These are phyloP conservation scores for Phyllosticta citrichinensis DNA, from an alignment of 2,329 filamentous ascomycete species.

Conservation along the genomic window DNA sequence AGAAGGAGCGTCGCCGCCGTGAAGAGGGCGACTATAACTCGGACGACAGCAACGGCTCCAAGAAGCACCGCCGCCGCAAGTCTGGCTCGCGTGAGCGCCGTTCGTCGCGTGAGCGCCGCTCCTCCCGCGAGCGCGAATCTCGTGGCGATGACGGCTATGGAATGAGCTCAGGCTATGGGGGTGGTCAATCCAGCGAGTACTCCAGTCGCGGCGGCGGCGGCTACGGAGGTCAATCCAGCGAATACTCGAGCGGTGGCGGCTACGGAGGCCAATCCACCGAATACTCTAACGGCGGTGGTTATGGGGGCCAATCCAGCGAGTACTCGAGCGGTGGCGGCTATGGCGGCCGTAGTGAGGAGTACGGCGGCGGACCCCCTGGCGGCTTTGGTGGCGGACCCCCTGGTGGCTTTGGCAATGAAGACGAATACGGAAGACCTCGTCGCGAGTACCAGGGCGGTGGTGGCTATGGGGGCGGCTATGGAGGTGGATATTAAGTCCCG, in stretches of 20 bases:
- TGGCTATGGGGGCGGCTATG: background rate
- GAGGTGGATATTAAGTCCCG: background rate
- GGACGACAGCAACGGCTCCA: background rate
- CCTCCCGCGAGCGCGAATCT: background rate
- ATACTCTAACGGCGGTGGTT: conserved; percentile 9
- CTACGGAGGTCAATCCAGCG: background rate
- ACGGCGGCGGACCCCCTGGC: background rate
- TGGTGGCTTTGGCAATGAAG: conserved; percentile 8
- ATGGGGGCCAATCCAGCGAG: conserved; percentile 14
- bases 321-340: conserved; percentile 3
- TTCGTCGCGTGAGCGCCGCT: conserved; percentile 4
- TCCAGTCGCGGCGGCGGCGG: background rate
- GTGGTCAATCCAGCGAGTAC: background rate
- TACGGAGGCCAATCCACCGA: conserved; percentile 13
- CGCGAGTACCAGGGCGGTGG: conserved; percentile 1
- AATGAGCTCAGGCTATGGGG: background rate
- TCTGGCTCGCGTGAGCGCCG: conserved; percentile 10
- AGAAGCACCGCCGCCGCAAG: conserved; percentile 4
- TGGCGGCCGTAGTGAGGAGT: background rate
- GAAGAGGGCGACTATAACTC: background rate
- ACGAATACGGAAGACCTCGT: conserved; percentile 7
- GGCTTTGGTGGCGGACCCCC: background rate
- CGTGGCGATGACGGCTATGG: conserved; percentile 11
- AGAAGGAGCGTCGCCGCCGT: conserved; percentile 25
- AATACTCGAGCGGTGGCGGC: conserved; percentile 5